Evolutionary conservation across 306 rosid genomes (phyloP), one percentile per base, ranked within the genome.

Genomic region (Acacia acuminata): DNA sequence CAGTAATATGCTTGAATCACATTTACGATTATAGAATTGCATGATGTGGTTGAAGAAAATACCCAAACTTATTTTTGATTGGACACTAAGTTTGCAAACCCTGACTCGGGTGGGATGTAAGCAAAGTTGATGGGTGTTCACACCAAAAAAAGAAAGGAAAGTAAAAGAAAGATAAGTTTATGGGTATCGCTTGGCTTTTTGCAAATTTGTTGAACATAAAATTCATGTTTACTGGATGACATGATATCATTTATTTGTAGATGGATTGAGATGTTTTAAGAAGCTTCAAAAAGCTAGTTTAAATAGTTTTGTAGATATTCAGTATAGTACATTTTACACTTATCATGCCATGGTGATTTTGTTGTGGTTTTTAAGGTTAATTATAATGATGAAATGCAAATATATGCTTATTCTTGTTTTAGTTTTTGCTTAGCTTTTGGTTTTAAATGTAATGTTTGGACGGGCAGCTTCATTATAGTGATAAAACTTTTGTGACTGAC

Each of bases 141-240:
- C 56, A 50, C 56, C 51, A 13, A 47, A 11, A 47, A 13, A 47
- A 47, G 51, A 13, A 45, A 45, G 51, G 15, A 50, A 50, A 15
- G 6, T 17, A 50, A 50, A 50, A 50, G 55, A 50, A 50, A 42
- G 7, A 45, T 75, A 55, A 66, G 63, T 79, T 53, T 30, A 53
- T 20, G 42, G 44, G 34, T 43, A 48, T 15, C 38, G 24, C 65
- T 58, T 66, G 75, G 16, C 85, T 10, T 45, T 79, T 60, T 63
- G 51, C 50, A 71, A 30, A 74, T 70, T 81, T 55, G 15, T 72
- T 81, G 71, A 72, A 72, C 67, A 43, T 86, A 50, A 20, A 66
- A 65, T 65, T 36, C 71, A 38, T 32, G 44, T 79, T 67, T 34
- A 25, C 22, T 2, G 20, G 48, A 67, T 67, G 60, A 67, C 32